Percentiles rank a stretch among this genome's conserved stretches.
Evolutionary conservation across 176 grass and related monocot genomes (phyloP).

Genomic region (Ensete glaucum): DNA sequence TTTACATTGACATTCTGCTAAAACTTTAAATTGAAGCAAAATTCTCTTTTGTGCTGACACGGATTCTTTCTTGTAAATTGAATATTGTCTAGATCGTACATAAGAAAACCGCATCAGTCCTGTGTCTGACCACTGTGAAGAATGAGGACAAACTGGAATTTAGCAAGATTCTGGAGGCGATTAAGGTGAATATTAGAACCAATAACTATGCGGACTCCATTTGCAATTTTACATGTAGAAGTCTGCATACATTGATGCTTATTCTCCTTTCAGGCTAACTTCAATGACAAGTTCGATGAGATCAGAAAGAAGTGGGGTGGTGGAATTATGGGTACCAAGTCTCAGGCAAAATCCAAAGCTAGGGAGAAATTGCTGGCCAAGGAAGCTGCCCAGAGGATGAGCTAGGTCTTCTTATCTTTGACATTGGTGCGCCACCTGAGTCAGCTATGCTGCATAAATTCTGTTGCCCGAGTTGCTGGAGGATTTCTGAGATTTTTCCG

Average conservation of each 20-base stretch:
- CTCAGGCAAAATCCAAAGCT: constrained; percentile 8
- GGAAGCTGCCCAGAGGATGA: constrained; percentile 64
- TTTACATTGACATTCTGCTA: not conserved
- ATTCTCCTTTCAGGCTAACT: constrained; percentile 29
- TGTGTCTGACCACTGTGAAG: constrained; percentile 67
- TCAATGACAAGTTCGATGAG: constrained; percentile 43
- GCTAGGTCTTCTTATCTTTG: constrained; percentile 4
- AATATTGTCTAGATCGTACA: constrained; percentile 39
- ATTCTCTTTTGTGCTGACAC: not conserved
- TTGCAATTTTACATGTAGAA: not conserved
- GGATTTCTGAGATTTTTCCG: not conserved
- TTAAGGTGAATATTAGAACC: constrained; percentile 26
- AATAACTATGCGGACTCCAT: not conserved
- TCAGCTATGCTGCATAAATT: not conserved
- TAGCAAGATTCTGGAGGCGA: constrained; percentile 75
- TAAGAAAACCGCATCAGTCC: constrained; percentile 61
- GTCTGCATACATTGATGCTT: not conserved
- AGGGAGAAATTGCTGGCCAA: constrained; percentile 59
- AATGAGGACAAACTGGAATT: constrained; percentile 77
- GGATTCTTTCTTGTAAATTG: not conserved
- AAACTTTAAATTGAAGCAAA: not conserved
- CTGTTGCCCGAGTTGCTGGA: too few relatives aligned
- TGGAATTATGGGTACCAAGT: too few relatives aligned
- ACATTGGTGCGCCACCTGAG: not conserved
- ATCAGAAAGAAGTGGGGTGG: too few relatives aligned